Percentiles rank a stretch among this genome's conserved stretches.
These are phyloP conservation scores for Pyrenophora seminiperda DNA, from an alignment of 2,329 filamentous ascomycete species.

Conservation along the genomic window DNA sequence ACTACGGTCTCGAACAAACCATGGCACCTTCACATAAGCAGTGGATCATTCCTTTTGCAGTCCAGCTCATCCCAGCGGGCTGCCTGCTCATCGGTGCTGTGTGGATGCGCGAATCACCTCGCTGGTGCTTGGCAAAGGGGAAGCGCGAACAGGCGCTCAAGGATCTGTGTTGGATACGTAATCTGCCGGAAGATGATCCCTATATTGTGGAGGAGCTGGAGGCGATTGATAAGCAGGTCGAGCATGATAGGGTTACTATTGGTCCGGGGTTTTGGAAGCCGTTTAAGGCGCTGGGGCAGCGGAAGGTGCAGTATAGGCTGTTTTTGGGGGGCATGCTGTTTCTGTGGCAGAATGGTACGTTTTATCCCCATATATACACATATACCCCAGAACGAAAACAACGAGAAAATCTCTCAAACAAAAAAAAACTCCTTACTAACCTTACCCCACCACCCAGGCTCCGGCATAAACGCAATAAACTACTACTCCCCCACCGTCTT, in stretches of 20 bases:
- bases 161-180: constrained; percentile 67
- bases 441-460: constrained; percentile 38
- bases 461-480: constrained; percentile 75
- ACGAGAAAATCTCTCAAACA: no score
- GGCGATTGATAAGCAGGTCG: constrained; percentile 71
- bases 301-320: constrained; percentile 70
- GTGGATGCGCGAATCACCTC: constrained; percentile 52
- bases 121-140: constrained; percentile 53
- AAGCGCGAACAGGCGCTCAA: constrained; percentile 49
- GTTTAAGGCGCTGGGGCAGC: constrained; percentile 39
- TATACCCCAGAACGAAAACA: no score
- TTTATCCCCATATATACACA: no score
- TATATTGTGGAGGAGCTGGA: constrained; percentile 77
- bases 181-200: constrained; percentile 60
- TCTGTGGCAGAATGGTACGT: constrained; percentile 71
- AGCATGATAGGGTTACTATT: constrained; percentile 65
- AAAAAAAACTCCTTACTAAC: no score
- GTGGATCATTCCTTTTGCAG: constrained; percentile 59
- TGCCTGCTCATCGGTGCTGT: constrained; percentile 56
- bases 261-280: constrained; percentile 74
- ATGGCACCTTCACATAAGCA: constrained; percentile 52
- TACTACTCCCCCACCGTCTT: constrained; percentile 78
- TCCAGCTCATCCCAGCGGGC: constrained; percentile 70
- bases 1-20: constrained; percentile 53
- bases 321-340: constrained; percentile 77